A percentile compares a stretch with the other conserved stretches of the same genome.
These are phyloP conservation scores for Cordyceps tenuipes DNA, from an alignment of 2,329 filamentous ascomycete genomes.

Conservation along the genomic window DNA sequence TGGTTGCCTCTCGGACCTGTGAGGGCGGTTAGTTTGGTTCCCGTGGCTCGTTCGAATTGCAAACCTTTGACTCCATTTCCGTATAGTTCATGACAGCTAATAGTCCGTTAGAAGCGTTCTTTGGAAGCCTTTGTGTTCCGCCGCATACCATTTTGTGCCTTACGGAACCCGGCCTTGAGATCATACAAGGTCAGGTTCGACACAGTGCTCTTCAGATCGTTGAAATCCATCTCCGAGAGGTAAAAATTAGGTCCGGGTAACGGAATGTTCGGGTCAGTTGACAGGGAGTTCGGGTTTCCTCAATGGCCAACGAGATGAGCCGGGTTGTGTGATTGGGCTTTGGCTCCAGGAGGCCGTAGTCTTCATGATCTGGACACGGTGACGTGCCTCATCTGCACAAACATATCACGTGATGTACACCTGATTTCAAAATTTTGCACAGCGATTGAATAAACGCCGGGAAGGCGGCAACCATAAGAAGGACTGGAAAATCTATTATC, in stretches of 20 bases:
- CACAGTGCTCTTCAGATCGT: slow-evolving; percentile 76
- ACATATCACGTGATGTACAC: slow-evolving; percentile 5
- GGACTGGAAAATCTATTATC: background rate
- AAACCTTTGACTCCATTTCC: slow-evolving; percentile 72
- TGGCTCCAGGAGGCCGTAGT: slow-evolving; percentile 7
- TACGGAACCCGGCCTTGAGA: slow-evolving; percentile 86
- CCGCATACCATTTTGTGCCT: slow-evolving; percentile 85
- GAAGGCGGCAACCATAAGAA: too few relatives aligned
- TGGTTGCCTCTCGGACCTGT: slow-evolving; percentile 92
- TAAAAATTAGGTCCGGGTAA: background rate
- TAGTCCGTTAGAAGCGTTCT: slow-evolving; percentile 21
- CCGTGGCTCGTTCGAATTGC: slow-evolving; percentile 12
- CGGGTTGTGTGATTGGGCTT: background rate
- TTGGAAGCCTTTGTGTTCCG: slow-evolving; percentile 4
- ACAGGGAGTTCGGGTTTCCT: background rate
- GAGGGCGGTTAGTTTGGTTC: slow-evolving; percentile 7
- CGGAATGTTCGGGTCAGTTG: background rate
- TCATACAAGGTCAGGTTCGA: slow-evolving; percentile 91
- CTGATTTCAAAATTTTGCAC: background rate
- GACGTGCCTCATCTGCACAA: slow-evolving; percentile 2
- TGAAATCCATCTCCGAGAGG: slow-evolving; percentile 66
- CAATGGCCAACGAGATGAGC: slow-evolving; percentile 1
- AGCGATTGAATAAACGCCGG: background rate
- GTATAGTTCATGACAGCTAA: slow-evolving; percentile 96
- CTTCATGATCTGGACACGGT: slow-evolving; percentile 10